Evolutionary conservation across 2,329 filamentous ascomycete species (phyloP), one percentile per base, ranked within the genome.

Genomic region (Cercospora sp.): DNA sequence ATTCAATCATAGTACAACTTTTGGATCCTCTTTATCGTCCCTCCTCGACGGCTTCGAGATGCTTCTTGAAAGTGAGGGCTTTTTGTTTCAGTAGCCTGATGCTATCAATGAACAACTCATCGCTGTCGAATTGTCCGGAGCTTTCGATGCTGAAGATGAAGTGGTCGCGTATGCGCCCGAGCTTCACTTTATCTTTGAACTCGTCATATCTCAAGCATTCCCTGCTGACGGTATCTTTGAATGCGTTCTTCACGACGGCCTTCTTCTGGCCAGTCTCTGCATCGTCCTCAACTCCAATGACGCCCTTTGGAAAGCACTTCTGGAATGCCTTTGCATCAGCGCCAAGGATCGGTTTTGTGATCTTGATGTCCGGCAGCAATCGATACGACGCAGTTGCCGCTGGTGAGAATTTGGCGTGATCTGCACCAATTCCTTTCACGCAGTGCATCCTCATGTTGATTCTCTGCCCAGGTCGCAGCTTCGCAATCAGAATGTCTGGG

Each of bases 141-240:
- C 94, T 97, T 85, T 99, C 95, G 40, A 99, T 86, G 65, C 89
- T 91, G 85, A 95, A 99, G 81, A 99, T 98, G 80, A 99, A 99
- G 82, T 99, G 96, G 80, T 99, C 95, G 72, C 93, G 86, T 75
- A 93, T 85, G 65, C 96, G 87, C 53, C 95, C 95, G 34, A 99
- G 87, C 84, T 93, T 94, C 71, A 99, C 95, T 84, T 97, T 99
- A 78, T 89, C 92, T 81, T 95, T 88, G 82, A 99, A 98, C 82
- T 98, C 95, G 28, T 90, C 86, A 79, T 99, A 94, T 61, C 95
- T 89, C 77, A 99, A 81, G 77, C 91, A 95, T 82, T 99, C 96
- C 73, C 95, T 88, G 81, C 91, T 96, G 70, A 99, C 94, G 0
- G 94, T 98, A 79, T 99, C 96, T 77, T 91, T 92, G 89, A 97